Conservation (phyloP, 2,329 filamentous ascomycete genomes). For the Aspergillus tanneri region DNA sequence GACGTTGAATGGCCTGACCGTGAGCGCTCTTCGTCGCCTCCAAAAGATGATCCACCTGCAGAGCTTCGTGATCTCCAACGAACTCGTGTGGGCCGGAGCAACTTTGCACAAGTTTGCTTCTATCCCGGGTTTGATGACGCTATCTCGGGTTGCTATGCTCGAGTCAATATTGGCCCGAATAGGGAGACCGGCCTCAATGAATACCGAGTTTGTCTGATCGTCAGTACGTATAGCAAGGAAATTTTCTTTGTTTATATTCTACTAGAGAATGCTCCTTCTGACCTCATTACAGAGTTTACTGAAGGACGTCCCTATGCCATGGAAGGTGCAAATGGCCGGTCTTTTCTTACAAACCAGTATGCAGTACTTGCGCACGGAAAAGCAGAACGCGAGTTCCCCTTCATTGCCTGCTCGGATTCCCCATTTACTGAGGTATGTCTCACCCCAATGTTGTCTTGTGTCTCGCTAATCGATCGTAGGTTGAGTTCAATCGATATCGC, state of each 20-base stretch:
- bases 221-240: constrained; percentile 57
- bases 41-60: constrained; percentile 67
- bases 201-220: constrained; percentile 87
- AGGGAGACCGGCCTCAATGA: constrained; percentile 68
- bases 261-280: not conserved
- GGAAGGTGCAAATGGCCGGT: constrained; percentile 68
- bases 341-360: constrained; percentile 83
- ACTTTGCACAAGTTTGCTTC: constrained; percentile 89
- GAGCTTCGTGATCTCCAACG: constrained; percentile 80
- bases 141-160: constrained; percentile 79
- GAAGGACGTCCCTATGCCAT: constrained; percentile 82
- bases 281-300: constrained; percentile 61
- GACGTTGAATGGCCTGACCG: constrained; percentile 74
- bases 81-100: constrained; percentile 76
- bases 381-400: constrained; percentile 79
- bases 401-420: constrained; percentile 84
- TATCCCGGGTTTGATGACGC: constrained; percentile 83
- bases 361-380: constrained; percentile 79
- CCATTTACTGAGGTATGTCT: constrained; percentile 72
- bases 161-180: constrained; percentile 79
- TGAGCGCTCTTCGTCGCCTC: constrained; percentile 49
- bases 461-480: constrained; percentile 43
- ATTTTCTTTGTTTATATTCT: too few relatives aligned
- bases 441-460: not conserved
- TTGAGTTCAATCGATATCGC: constrained; percentile 79